Evolutionary conservation across 768 basidiomycete genomes (phyloP), one percentile per base, ranked within the genome.

Genomic region (Auricularia heimuer): DNA sequence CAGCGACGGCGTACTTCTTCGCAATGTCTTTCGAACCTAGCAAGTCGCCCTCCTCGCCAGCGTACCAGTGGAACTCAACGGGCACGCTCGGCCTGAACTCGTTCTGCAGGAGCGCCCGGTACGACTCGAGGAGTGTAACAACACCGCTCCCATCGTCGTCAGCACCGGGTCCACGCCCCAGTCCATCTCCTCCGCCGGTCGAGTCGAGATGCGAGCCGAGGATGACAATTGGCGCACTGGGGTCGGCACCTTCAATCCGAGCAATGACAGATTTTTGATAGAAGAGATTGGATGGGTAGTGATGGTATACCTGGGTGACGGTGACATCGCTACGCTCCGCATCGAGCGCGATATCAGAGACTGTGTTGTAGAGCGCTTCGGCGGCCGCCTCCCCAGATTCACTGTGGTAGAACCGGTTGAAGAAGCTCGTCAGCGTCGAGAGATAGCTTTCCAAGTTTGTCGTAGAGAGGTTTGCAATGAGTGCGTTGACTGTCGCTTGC

Each of bases 131-230:
- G 64, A 65, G 64, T 34, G 60, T 65, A 11, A 65, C 64, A 47
- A n/a, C 24, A 35, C 64, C 64, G 14, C 47, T 56, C 3, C 63
- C 64, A 36, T 65, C 44, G 36, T 65, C 64, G 42, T 66, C 56
- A 4, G 58, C 63, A 60, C 66, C 66, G 24, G 66, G 63, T 3
- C 47, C 63, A 34, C 33, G 36, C 16, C 51, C 64, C 35, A n/a
- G 34, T 4, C 65, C 44, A 7, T 47, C 64, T 16, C 29, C 29
- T 29, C 45, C 39, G 56, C 51, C 18, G 33, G 44, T 16, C 54
- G 89, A 92, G 72, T 97, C 92, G 71, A 94, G 96, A 73, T 96
- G 94, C 2, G 87, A 91, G 65, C 88, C 88, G 63, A 96, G 77
- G 61, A 97, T 78, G 54, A 94, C 83, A 1, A 63, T 33, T 16